These are phyloP conservation scores for Retiboletus flavoniger DNA, from an alignment of 1,284 basidiomycete species.

Conservation along the genomic window DNA sequence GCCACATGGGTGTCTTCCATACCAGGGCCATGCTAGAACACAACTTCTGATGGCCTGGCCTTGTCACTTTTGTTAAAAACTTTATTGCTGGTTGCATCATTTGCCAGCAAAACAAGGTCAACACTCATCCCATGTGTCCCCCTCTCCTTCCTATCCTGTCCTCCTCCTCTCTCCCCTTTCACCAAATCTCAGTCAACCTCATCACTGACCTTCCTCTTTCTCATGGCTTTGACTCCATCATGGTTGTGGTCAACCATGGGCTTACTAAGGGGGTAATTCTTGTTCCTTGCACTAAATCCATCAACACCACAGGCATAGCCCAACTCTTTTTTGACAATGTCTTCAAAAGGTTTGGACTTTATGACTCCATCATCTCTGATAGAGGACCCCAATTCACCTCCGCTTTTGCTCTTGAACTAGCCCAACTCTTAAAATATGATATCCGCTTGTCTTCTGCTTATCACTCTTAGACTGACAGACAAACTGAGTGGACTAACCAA, in stretches of 20 bases:
- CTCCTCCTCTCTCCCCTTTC: slow-evolving; percentile 1
- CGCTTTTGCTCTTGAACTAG: background rate
- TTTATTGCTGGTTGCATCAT: slow-evolving; percentile 13
- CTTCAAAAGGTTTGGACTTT: slow-evolving; percentile 15
- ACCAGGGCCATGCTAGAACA: no score
- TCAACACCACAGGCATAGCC: slow-evolving; percentile 9
- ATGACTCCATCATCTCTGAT: slow-evolving; percentile 28
- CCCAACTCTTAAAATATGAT: background rate
- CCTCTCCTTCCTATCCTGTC: no score
- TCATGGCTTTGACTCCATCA: slow-evolving; percentile 12
- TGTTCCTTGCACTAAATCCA: slow-evolving; percentile 17
- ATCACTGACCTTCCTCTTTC: slow-evolving; percentile 14
- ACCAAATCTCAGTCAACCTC: slow-evolving; percentile 14
- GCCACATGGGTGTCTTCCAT: no score
- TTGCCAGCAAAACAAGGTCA: slow-evolving; percentile 13
- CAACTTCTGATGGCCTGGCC: slow-evolving; percentile 13
- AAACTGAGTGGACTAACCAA: slow-evolving; percentile 7
- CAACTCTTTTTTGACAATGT: slow-evolving; percentile 17
- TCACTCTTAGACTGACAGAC: background rate
- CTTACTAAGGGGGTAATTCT: slow-evolving; percentile 14
- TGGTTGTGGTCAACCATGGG: slow-evolving; percentile 24
- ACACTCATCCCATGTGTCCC: no score
- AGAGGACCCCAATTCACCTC: slow-evolving; percentile 24
- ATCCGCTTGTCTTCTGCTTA: background rate
- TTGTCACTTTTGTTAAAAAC: background rate